A percentile compares a stretch with the other conserved stretches of the same genome.
These are phyloP conservation scores for Mucor circinelloides DNA, from an alignment of 371 early-diverging fungal species.

Conservation along the genomic window DNA sequence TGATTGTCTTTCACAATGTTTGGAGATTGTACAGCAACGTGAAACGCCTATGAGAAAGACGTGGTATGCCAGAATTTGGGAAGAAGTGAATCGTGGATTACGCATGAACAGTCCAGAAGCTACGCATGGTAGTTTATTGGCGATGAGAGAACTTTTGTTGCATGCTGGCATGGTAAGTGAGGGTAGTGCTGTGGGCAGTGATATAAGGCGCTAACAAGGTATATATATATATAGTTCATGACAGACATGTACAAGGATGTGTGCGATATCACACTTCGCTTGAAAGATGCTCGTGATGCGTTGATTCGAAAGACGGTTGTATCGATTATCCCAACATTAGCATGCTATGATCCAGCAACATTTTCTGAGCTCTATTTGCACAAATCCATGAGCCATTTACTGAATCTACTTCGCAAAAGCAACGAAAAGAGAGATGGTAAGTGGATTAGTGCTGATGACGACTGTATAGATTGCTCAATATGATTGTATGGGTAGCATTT, in stretches of 20 bases:
- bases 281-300: conserved; percentile 82
- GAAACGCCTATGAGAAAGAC: conserved; percentile 70
- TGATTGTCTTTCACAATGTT: conserved; percentile 82
- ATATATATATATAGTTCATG: conserved; percentile 71
- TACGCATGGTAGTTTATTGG: conserved; percentile 90
- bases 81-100: conserved; percentile 83
- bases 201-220: not conserved
- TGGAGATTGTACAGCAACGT: conserved; percentile 81
- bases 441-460: not conserved
- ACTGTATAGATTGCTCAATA: not conserved
- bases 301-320: conserved; percentile 87
- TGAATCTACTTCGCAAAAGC: conserved; percentile 77
- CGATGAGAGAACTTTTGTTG: conserved; percentile 77
- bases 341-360: conserved; percentile 77
- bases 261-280: conserved; percentile 75
- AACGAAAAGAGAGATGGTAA: conserved; percentile 73
- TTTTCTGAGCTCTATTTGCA: conserved; percentile 80
- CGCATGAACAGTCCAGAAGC: conserved; percentile 75
- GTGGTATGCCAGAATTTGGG: conserved; percentile 83
- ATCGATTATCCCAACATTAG: conserved; percentile 80
- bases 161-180: conserved; percentile 79
- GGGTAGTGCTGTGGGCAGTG: too few species aligned
- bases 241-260: conserved; percentile 77
- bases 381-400: conserved; percentile 75
- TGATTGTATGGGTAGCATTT: conserved; percentile 62